Evolutionary conservation across 2,329 filamentous ascomycete genomes (phyloP), one percentile per base, ranked within the genome.

Genomic region (Peltaster fructicola): DNA sequence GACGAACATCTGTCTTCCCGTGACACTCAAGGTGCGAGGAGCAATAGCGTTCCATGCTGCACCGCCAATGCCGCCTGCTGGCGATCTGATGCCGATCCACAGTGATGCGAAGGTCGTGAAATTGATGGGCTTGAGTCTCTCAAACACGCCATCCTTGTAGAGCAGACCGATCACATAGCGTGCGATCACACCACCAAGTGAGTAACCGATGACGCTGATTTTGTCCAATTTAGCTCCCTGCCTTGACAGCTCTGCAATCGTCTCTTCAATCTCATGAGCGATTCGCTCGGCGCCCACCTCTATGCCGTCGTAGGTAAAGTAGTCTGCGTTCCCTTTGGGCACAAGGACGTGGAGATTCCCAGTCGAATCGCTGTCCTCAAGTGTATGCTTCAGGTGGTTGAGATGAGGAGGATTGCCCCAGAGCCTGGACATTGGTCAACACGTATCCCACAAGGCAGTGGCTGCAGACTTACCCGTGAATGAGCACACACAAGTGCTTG

Each of bases 101-200:
- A 66, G 85, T 15, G 77, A 74, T 4, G 78, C 85, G 51, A 95
- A 93, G 1, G 84, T 92, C 3, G 76, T 80, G 52, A 95, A 93
- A 58, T 91, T 93, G 52, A 85, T 67, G 36, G 85, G 85, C 44
- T 81, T 64, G 14, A 95, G 61, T 30, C 63, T 63, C 29, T 91
- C 73, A 29, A 95, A 71, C 30, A 80, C 61, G 6, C 82, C 81
- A 41, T 76, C 78, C 27, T 78, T 73, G 39, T 84, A 69, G 3
- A 95, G 60, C 40, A 95, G 55, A 0, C 85, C 85, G 29, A 92
- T 65, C 2, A 79, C 76, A 54, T 92, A 95, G 31, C 85, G 66
- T 7, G 80, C 72, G 4, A 95, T 71, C 5, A 95, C 58, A 0
- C 85, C 85, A 22, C 85, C 85, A 2, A 93, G 61, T 0, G 81